Percentiles rank a stretch among this genome's conserved stretches.
These are phyloP conservation scores for Penicillium frequentans DNA, from an alignment of 2,329 filamentous ascomycete species.

Conservation along the genomic window DNA sequence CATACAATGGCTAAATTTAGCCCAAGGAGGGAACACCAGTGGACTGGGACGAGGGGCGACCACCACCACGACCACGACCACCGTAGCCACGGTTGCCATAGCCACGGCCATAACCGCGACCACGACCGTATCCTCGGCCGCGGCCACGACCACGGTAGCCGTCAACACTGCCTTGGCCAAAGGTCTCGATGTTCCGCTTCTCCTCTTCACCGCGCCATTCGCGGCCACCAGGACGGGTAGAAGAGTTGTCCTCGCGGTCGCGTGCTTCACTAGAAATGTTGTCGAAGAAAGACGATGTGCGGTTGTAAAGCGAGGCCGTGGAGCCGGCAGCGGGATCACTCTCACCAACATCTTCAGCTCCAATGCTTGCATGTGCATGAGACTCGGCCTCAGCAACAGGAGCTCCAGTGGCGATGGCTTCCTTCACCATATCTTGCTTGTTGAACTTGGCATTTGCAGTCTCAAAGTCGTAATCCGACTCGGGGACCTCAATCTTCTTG, in stretches of 20 bases:
- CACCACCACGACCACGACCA: slow-evolving; percentile 40
- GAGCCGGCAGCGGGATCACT: slow-evolving; percentile 32
- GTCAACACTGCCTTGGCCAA: slow-evolving; percentile 94
- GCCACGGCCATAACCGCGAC: slow-evolving; percentile 65
- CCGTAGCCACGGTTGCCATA: slow-evolving; percentile 41
- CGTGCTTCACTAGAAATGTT: slow-evolving; percentile 95
- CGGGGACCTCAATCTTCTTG: slow-evolving; percentile 81
- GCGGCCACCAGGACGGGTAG: slow-evolving; percentile 70
- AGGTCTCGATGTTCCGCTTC: slow-evolving; percentile 95
- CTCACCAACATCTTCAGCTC: slow-evolving; percentile 25
- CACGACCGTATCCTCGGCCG: slow-evolving; percentile 70
- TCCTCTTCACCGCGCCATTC: slow-evolving; percentile 93
- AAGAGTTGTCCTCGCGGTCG: slow-evolving; percentile 73
- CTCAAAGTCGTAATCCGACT: slow-evolving; percentile 90
- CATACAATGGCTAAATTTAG: slow-evolving; percentile 19
- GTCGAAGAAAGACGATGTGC: slow-evolving; percentile 89
- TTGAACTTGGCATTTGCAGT: slow-evolving; percentile 85
- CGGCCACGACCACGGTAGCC: slow-evolving; percentile 79
- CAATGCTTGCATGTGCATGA: slow-evolving; percentile 43
- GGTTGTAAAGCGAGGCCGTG: slow-evolving; percentile 70
- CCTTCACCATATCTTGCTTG: slow-evolving; percentile 82
- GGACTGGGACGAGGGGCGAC: slow-evolving; percentile 38
- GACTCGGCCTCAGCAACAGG: slow-evolving; percentile 60
- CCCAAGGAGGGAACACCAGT: slow-evolving; percentile 39
- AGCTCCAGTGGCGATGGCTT: slow-evolving; percentile 77